Evolutionary conservation across 2,329 filamentous ascomycete genomes (phyloP).

Genomic region (Monosporascus cannonballus): DNA sequence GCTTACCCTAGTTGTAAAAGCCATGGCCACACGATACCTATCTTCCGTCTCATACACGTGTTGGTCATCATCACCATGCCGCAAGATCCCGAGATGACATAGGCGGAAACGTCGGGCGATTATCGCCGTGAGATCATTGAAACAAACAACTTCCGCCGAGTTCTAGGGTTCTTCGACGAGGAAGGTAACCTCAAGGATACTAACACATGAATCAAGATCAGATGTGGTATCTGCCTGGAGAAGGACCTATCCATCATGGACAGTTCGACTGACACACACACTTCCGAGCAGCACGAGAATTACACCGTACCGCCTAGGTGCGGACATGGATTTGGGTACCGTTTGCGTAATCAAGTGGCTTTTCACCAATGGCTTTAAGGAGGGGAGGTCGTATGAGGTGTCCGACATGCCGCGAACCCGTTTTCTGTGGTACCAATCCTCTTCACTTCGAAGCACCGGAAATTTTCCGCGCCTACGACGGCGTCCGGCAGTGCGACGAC

Average conservation of each 20-base stretch:
- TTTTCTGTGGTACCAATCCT: background rate
- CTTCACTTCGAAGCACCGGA: too few relatives aligned
- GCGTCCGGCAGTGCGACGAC: too few relatives aligned
- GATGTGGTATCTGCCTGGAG: constrained; percentile 4
- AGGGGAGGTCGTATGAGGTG: background rate
- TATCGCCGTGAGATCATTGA: background rate
- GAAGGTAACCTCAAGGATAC: constrained; percentile 2
- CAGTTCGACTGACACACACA: background rate
- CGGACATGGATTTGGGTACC: constrained; percentile 12
- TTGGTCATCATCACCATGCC: background rate
- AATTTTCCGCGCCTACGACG: too few relatives aligned
- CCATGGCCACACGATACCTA: background rate
- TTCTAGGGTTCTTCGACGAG: constrained; percentile 9
- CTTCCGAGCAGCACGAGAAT: constrained; percentile 2
- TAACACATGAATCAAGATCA: constrained; percentile 1
- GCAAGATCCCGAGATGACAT: background rate
- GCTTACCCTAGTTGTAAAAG: too few relatives aligned
- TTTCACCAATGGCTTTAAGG: too few relatives aligned
- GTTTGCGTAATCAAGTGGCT: constrained; percentile 1
- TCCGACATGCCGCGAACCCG: constrained; percentile 2
- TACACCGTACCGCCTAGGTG: constrained; percentile 10
- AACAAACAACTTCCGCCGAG: constrained; percentile 5
- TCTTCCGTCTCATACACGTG: background rate
- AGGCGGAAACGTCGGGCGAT: too few relatives aligned
- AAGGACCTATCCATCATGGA: constrained; percentile 5